A percentile compares a stretch with the other conserved stretches of the same genome.
Evolutionary conservation across 78 protist species (phyloP).

Genomic region (Dictyostelium citrinum): DNA sequence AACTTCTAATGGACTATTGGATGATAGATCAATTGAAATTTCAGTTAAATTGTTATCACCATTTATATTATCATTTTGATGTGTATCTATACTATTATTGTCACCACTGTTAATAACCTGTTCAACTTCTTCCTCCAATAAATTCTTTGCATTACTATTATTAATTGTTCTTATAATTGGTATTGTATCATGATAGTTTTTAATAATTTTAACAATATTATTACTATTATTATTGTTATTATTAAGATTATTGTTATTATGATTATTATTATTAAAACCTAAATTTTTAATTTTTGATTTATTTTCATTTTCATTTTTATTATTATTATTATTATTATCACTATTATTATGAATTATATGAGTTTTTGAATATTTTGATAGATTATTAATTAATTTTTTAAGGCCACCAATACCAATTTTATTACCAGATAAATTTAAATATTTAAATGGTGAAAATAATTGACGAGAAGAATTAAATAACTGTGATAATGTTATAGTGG

Average conservation of each 20-base stretch:
- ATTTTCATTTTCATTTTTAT: not conserved
- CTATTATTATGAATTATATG: not conserved
- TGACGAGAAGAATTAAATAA: not conserved
- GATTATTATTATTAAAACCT: not conserved
- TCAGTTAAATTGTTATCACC: not conserved
- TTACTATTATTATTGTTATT: not conserved
- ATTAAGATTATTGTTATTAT: not conserved
- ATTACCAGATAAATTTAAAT: conserved; percentile 29
- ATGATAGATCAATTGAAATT: not conserved
- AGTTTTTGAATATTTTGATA: conserved; percentile 27
- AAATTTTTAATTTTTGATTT: not conserved
- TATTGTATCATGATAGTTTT: not conserved
- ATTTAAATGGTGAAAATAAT: not conserved
- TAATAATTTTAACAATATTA: not conserved
- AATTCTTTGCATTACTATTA: not conserved
- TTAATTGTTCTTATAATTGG: not conserved
- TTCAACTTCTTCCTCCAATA: not conserved
- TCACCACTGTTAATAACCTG: not conserved
- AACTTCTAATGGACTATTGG: not conserved
- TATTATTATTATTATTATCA: not conserved
- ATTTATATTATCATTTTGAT: not conserved
- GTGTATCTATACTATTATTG: not conserved
- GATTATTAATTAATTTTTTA: not conserved
- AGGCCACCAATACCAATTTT: conserved; percentile 40
- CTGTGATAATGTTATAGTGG: not conserved